phyloP scores from a whole-genome alignment of 805 yeast genomes.

The Candida silvicultrix region DNA sequence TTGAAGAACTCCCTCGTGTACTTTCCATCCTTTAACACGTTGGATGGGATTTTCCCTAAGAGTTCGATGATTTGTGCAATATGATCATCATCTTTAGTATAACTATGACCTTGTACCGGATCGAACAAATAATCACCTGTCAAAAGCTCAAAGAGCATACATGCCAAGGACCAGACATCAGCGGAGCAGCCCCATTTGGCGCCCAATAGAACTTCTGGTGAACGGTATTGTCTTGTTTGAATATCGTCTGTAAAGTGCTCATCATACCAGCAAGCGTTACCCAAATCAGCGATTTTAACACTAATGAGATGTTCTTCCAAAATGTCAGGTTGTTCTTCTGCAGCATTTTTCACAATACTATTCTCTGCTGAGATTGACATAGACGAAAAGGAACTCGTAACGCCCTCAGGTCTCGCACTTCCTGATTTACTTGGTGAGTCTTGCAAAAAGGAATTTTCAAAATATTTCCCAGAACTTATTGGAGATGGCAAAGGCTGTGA shows the following conservation, averaged over 20 bases:
- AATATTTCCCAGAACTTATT: constrained; percentile 44
- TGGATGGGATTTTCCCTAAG: constrained; percentile 60
- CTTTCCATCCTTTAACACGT: constrained; percentile 52
- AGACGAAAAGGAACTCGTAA: constrained; percentile 33
- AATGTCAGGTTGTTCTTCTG: background rate
- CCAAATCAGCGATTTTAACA: constrained; percentile 89
- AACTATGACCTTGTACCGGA: constrained; percentile 69
- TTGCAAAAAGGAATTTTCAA: constrained; percentile 22
- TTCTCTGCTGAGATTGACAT: constrained; percentile 29
- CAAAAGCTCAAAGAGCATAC: constrained; percentile 80
- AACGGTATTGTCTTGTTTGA: constrained; percentile 87
- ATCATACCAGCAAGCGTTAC: constrained; percentile 81
- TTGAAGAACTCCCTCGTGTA: constrained; percentile 60
- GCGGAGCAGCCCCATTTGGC: constrained; percentile 92
- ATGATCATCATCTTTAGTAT: constrained; percentile 91
- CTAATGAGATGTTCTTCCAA: constrained; percentile 47
- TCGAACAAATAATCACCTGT: constrained; percentile 95
- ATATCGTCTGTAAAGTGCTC: constrained; percentile 83
- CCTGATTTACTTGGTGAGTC: constrained; percentile 11
- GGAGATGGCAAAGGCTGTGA: constrained; percentile 94
- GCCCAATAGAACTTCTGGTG: constrained; percentile 83
- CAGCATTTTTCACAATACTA: constrained; percentile 4
- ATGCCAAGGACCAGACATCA: constrained; percentile 95
- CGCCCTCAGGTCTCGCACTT: constrained; percentile 14
- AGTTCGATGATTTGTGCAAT: constrained; percentile 91